Evolutionary conservation across 352 stramenopile species (phyloP), one percentile per base, ranked within the genome.

Genomic region (Pythium scleroteichum): DNA sequence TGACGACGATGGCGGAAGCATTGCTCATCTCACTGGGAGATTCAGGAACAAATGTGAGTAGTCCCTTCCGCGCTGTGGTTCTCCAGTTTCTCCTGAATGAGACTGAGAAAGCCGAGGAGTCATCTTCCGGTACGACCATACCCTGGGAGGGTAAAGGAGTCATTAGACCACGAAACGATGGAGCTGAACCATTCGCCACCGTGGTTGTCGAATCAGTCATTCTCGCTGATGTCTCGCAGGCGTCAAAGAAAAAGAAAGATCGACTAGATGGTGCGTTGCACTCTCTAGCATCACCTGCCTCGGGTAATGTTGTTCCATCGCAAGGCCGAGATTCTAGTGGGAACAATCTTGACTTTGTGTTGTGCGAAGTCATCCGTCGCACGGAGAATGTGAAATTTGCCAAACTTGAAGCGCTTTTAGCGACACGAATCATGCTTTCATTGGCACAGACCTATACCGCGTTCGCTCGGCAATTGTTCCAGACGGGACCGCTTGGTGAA

Each of bases 361-460:
- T 92, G 29, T 52, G 88, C 17, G 80, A 88, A 29, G 64, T 88
- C 8, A 85, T 90, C 38, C 45, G 68, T 26, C 71, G 78, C 47
- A 67, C 40, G 10, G 66, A 77, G 6, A 63, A 33, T 3, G 63
- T 61, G 1, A 59, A 54, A 8, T 81, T 75, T 29, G 33, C 66
- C 19, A 66, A 62, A 20, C 35, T 67, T 2, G 84, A 94, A 54
- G 71, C 67, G 12, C 39, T 85, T 13, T 41, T 92, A 0, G 58
- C 76, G 0, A 48, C 76, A 16, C 80, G 84, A 2, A 64, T 94
- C 19, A 45, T 94, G 4, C 41, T 94, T 0, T 88, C 80, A 0
- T 63, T 94, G 27, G 73, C 69, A 16, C 84, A 94, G 62, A 56
- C 52, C 8, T 71, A 78, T 12, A 8, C 62, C 4, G 38, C 10